These are phyloP conservation scores for Colletotrichum somersetense DNA, from an alignment of 2,329 filamentous ascomycete genomes.

Conservation along the genomic window DNA sequence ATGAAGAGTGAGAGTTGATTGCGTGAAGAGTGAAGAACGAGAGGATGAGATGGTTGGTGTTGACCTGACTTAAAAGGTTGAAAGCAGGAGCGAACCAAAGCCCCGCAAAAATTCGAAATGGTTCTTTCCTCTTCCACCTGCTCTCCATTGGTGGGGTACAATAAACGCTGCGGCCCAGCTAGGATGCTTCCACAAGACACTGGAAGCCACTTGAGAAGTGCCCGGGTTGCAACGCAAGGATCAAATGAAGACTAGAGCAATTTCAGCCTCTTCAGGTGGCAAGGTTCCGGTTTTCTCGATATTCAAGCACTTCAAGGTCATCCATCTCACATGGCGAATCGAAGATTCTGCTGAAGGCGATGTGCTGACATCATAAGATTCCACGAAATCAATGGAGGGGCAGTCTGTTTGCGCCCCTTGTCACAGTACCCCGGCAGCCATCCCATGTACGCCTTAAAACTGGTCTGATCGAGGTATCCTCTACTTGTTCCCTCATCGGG, in stretches of 20 bases:
- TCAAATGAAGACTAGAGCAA: slow-evolving; percentile 16
- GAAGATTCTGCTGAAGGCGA: slow-evolving; percentile 20
- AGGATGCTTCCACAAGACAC: slow-evolving; percentile 26
- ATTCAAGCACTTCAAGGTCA: background rate
- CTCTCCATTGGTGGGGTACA: slow-evolving; percentile 39
- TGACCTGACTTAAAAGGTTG: slow-evolving; percentile 35
- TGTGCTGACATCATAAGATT: slow-evolving; percentile 40
- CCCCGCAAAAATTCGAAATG: slow-evolving; percentile 40
- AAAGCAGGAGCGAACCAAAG: slow-evolving; percentile 37
- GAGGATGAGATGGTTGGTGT: background rate
- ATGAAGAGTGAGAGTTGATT: slow-evolving; percentile 5
- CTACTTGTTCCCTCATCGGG: slow-evolving; percentile 15
- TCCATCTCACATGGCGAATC: slow-evolving; percentile 15
- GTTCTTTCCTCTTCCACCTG: slow-evolving; percentile 41
- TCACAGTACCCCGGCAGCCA: slow-evolving; percentile 22
- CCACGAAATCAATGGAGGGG: slow-evolving; percentile 32
- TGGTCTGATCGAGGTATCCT: slow-evolving; percentile 21
- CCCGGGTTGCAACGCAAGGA: slow-evolving; percentile 20
- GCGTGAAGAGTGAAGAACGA: slow-evolving; percentile 25
- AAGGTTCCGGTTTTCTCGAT: slow-evolving; percentile 27
- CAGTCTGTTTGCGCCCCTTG: slow-evolving; percentile 12
- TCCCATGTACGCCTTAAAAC: slow-evolving; percentile 18
- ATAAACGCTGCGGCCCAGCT: slow-evolving; percentile 27
- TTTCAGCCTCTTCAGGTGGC: slow-evolving; percentile 28
- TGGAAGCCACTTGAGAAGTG: slow-evolving; percentile 27